Percentiles rank a stretch among this genome's conserved stretches.
These are phyloP conservation scores for Pseudocercospora vitis DNA, from an alignment of 2,329 filamentous ascomycete genomes.

Conservation along the genomic window DNA sequence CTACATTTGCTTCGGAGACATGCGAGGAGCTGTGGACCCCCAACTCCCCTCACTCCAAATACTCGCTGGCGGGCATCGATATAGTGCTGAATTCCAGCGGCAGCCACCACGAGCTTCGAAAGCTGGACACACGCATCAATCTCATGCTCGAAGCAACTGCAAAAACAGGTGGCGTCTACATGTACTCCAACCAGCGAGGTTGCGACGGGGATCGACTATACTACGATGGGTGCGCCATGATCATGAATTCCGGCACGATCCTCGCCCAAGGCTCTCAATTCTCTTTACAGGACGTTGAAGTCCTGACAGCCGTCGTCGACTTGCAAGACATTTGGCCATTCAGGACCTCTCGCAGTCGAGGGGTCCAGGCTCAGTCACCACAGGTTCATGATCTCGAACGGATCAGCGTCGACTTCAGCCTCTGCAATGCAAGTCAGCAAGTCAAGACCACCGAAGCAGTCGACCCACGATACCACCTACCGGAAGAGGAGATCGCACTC, in stretches of 20 bases:
- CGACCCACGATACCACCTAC: conserved; percentile 56
- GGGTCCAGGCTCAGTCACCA: conserved; percentile 56
- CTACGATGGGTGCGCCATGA: conserved; percentile 63
- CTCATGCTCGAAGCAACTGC: conserved; percentile 67
- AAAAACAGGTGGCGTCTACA: conserved; percentile 61
- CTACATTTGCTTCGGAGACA: conserved; percentile 63
- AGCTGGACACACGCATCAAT: conserved; percentile 61
- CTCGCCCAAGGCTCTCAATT: conserved; percentile 68
- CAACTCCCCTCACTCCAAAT: conserved; percentile 56
- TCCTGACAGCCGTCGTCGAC: conserved; percentile 58
- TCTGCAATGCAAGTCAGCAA: conserved; percentile 34
- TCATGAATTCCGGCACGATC: conserved; percentile 62
- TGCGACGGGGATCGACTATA: conserved; percentile 63
- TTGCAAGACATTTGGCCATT: conserved; percentile 68
- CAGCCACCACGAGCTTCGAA: conserved; percentile 66
- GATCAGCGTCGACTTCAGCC: conserved; percentile 47
- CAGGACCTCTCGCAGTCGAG: conserved; percentile 57
- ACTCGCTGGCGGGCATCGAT: conserved; percentile 67
- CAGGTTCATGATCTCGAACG: conserved; percentile 49
- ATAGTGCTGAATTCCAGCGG: conserved; percentile 64
- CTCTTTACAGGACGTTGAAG: conserved; percentile 58
- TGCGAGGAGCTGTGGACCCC: conserved; percentile 69
- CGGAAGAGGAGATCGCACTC: conserved; percentile 67
- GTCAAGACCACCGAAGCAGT: conserved; percentile 49
- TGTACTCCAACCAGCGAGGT: conserved; percentile 62